A percentile compares a stretch with the other conserved stretches of the same genome.
Conservation (phyloP, 345 rosid genomes). For the Pseudoturritis turrita region DNA sequence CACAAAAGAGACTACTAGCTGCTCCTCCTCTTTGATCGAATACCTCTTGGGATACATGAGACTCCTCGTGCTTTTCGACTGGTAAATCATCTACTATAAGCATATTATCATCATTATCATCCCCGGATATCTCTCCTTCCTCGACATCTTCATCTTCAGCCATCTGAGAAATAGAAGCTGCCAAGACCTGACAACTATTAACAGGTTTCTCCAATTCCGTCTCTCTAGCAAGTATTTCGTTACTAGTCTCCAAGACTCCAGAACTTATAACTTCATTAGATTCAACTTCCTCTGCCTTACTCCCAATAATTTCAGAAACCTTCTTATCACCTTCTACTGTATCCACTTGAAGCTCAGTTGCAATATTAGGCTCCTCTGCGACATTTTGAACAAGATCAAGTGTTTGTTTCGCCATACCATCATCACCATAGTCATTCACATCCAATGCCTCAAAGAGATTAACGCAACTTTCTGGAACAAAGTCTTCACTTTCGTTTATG, state of each 20-base stretch:
- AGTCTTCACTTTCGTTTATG: constrained; percentile 34
- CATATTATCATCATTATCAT: constrained; percentile 32
- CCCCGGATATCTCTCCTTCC: constrained; percentile 58
- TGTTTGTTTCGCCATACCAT: constrained; percentile 17
- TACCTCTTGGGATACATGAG: constrained; percentile 23
- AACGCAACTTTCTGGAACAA: constrained; percentile 25
- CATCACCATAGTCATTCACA: constrained; percentile 21
- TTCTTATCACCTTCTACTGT: constrained; percentile 11
- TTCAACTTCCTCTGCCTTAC: constrained; percentile 18
- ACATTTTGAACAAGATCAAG: constrained; percentile 23
- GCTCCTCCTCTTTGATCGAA: constrained; percentile 17
- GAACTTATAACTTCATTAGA: constrained; percentile 19
- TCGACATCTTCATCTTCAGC: constrained; percentile 45
- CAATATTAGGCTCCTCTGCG: constrained; percentile 15
- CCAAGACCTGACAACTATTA: constrained; percentile 10
- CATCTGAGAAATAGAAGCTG: constrained; percentile 10
- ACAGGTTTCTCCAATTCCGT: constrained; percentile 33
- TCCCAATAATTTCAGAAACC: constrained; percentile 5
- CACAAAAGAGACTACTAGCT: not conserved
- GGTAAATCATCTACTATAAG: constrained; percentile 24
- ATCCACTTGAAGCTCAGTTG: constrained; percentile 24
- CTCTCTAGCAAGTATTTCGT: constrained; percentile 33
- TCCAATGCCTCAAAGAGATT: constrained; percentile 12
- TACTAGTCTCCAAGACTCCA: constrained; percentile 13
- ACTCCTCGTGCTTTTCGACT: constrained; percentile 27